These are phyloP conservation scores for Botrytis fabae DNA, from an alignment of 2,329 filamentous ascomycete genomes.

Conservation along the genomic window DNA sequence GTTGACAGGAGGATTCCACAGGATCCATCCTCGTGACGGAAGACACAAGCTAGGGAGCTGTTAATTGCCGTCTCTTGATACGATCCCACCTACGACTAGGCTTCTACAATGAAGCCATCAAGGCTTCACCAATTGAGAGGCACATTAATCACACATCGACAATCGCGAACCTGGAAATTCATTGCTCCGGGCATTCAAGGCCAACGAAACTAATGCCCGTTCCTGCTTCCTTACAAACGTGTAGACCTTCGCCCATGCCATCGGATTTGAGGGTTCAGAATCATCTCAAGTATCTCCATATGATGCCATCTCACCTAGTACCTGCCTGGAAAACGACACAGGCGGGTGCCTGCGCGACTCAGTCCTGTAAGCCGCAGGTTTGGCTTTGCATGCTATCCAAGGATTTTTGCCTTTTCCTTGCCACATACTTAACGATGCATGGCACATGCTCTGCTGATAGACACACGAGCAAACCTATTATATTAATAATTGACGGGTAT, in stretches of 20 bases:
- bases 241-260: neutral
- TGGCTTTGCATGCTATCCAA: neutral
- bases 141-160: neutral
- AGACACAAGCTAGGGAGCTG: neutral
- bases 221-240: neutral
- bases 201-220: neutral
- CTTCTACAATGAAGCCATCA: neutral
- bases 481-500: neutral
- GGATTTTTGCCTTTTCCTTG: neutral
- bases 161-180: neutral
- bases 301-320: neutral
- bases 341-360: neutral
- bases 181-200: neutral
- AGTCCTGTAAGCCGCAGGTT: neutral
- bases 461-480: conserved; percentile 4
- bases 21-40: neutral
- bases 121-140: neutral
- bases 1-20: neutral
- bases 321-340: neutral
- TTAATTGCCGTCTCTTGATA: neutral
- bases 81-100: neutral
- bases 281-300: neutral
- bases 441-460: neutral
- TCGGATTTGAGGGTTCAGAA: neutral
- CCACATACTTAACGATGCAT: neutral